A percentile compares a stretch with the other conserved stretches of the same genome.
Evolutionary conservation across 2,329 filamentous ascomycete genomes (phyloP).

Genomic region (Aspergillus nomiae): DNA sequence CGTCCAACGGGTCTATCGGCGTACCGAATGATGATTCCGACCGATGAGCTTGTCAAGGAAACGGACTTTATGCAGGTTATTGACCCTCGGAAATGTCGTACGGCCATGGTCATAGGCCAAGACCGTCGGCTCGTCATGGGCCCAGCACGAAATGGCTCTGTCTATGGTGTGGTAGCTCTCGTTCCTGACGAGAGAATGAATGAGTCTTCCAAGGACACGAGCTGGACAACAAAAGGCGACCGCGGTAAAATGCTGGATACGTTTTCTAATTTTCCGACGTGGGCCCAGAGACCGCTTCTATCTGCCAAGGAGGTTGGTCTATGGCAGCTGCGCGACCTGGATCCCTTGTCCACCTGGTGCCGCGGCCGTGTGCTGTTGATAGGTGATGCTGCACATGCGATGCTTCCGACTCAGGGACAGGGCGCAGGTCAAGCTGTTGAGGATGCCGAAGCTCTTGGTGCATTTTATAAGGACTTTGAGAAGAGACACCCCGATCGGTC

Average conservation of each 20-base stretch:
- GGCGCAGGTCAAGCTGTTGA: slow-evolving; percentile 47
- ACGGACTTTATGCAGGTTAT: slow-evolving; percentile 30
- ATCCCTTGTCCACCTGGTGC: slow-evolving; percentile 19
- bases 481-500: neutral
- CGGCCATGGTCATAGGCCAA: slow-evolving; percentile 51
- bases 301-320: slow-evolving; percentile 7
- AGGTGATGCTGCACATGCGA: slow-evolving; percentile 44
- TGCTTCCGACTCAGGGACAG: slow-evolving; percentile 47
- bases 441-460: slow-evolving; percentile 37
- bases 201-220: slow-evolving; percentile 3
- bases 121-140: slow-evolving; percentile 49
- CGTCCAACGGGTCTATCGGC: slow-evolving; percentile 11
- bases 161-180: slow-evolving; percentile 49
- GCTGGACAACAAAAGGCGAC: slow-evolving; percentile 10
- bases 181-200: slow-evolving; percentile 42
- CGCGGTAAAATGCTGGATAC: slow-evolving; percentile 10
- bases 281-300: slow-evolving; percentile 9
- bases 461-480: slow-evolving; percentile 10
- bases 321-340: slow-evolving; percentile 27
- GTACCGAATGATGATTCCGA: slow-evolving; percentile 12
- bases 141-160: slow-evolving; percentile 42
- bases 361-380: slow-evolving; percentile 31
- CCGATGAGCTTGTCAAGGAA: slow-evolving; percentile 10
- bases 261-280: slow-evolving; percentile 8
- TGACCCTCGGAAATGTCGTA: slow-evolving; percentile 41